Evolutionary conservation across 805 yeast species (phyloP).

Genomic region (Vanderwaltozyma tropicalis): DNA sequence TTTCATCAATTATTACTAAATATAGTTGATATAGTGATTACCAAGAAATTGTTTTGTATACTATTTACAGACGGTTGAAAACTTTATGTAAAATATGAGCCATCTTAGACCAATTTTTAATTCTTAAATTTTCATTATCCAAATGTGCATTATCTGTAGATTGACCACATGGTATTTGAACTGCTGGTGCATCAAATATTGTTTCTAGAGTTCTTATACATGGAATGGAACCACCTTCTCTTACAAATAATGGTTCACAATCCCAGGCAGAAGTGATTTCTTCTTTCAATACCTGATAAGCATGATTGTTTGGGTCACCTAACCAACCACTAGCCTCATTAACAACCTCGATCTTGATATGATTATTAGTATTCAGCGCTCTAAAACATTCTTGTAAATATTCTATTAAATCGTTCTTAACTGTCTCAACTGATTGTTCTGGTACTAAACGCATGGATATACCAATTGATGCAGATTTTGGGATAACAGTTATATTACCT

Average conservation of each 20-base stretch:
- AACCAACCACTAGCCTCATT: conserved; percentile 96
- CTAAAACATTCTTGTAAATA: conserved; percentile 42
- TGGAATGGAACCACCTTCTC: conserved; percentile 97
- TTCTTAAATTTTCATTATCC: conserved; percentile 73
- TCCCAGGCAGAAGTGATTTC: conserved; percentile 69
- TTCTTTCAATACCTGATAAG: conserved; percentile 54
- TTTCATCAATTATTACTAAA: too few relatives aligned
- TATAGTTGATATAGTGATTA: too few relatives aligned
- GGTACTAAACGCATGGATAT: conserved; percentile 85
- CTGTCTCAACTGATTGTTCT: conserved; percentile 56
- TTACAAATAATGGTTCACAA: conserved; percentile 67
- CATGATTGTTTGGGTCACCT: conserved; percentile 70
- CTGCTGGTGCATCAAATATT: conserved; percentile 75
- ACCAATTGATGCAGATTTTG: conserved; percentile 65
- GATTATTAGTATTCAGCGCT: conserved; percentile 48
- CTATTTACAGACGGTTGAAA: conserved; percentile 31
- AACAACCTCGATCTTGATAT: conserved; percentile 46
- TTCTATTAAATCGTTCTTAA: conserved; percentile 40
- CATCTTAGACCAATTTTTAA: conserved; percentile 66
- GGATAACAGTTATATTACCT: conserved; percentile 79
- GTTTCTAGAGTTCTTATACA: conserved; percentile 78
- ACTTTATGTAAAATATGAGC: conserved; percentile 51
- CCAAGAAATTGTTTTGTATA: neutral
- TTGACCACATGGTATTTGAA: conserved; percentile 95
- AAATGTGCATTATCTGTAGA: conserved; percentile 90